Conservation (phyloP, 208 protist genomes). For the Leishmania major region DNA sequence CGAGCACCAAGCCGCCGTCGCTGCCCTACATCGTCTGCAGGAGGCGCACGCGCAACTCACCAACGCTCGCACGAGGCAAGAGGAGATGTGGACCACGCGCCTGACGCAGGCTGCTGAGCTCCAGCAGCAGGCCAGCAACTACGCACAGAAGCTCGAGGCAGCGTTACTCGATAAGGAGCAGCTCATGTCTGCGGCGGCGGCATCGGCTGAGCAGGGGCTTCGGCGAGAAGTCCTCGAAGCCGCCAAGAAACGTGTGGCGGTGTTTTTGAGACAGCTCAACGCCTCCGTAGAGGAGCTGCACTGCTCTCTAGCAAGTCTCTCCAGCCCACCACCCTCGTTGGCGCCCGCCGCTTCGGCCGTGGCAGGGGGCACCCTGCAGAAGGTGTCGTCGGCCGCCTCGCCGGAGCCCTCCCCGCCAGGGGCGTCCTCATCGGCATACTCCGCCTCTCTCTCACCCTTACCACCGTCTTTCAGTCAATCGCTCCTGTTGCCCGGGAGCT, state of each 20-base stretch:
- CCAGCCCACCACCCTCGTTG: not conserved
- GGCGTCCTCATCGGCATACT: not conserved
- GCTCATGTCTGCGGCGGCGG: not conserved
- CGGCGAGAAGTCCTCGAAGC: constrained; percentile 6
- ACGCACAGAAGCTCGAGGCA: constrained; percentile 14
- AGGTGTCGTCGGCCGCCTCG: constrained; percentile 1
- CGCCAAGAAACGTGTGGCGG: constrained; percentile 6
- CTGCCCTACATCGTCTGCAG: not conserved
- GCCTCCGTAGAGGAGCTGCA: constrained; percentile 16
- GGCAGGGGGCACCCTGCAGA: no score
- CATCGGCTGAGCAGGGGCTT: not conserved
- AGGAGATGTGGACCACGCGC: constrained; percentile 10
- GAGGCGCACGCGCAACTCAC: not conserved
- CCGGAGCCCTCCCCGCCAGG: constrained; percentile 10
- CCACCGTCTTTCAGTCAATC: not conserved
- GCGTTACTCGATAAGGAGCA: constrained; percentile 22
- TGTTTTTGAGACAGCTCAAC: constrained; percentile 18
- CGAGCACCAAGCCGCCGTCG: not conserved
- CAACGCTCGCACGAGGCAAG: constrained; percentile 1
- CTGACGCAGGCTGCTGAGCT: constrained; percentile 23
- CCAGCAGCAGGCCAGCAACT: constrained; percentile 21
- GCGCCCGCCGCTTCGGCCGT: not conserved
- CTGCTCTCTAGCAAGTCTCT: not conserved
- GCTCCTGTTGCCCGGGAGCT: not conserved
- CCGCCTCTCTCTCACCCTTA: not conserved